A percentile compares a stretch with the other conserved stretches of the same genome.
phyloP scores from a whole-genome alignment of 176 grass and related monocot species.

The Miscanthus lutarioriparius region DNA sequence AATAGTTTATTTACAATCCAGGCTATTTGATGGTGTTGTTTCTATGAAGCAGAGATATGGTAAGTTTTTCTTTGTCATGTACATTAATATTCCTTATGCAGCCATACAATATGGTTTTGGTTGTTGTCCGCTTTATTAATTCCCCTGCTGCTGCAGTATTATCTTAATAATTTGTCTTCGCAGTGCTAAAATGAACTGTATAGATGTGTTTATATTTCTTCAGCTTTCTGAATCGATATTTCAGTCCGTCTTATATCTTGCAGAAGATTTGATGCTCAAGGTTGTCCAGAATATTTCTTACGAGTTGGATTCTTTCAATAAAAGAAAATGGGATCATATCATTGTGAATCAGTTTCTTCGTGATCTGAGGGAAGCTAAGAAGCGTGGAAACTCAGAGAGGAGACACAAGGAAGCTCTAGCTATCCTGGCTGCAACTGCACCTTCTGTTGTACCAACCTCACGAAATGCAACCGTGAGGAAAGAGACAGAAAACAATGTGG shows the following conservation, averaged over 20 bases:
- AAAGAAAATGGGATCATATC: constrained; percentile 90
- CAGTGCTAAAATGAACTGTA: constrained; percentile 9
- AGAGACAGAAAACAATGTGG: constrained; percentile 62
- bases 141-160: neutral
- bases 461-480: constrained; percentile 55
- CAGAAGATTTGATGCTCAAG: constrained; percentile 79
- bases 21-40: constrained; percentile 62
- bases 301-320: constrained; percentile 66
- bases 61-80: constrained; percentile 37
- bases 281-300: constrained; percentile 67
- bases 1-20: constrained; percentile 83
- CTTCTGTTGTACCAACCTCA: constrained; percentile 47
- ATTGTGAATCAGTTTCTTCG: constrained; percentile 92
- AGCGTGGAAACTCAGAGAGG: constrained; percentile 86
- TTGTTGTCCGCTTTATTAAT: constrained; percentile 14
- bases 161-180: neutral
- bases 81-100: neutral
- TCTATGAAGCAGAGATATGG: constrained; percentile 64
- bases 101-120: neutral
- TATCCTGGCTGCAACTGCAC: constrained; percentile 79
- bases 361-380: constrained; percentile 94
- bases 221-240: constrained; percentile 51
- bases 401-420: constrained; percentile 98
- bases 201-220: constrained; percentile 41
- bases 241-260: constrained; percentile 51